These are phyloP conservation scores for Hygrophorus pudorinus DNA, from an alignment of 768 basidiomycete species.

Conservation along the genomic window DNA sequence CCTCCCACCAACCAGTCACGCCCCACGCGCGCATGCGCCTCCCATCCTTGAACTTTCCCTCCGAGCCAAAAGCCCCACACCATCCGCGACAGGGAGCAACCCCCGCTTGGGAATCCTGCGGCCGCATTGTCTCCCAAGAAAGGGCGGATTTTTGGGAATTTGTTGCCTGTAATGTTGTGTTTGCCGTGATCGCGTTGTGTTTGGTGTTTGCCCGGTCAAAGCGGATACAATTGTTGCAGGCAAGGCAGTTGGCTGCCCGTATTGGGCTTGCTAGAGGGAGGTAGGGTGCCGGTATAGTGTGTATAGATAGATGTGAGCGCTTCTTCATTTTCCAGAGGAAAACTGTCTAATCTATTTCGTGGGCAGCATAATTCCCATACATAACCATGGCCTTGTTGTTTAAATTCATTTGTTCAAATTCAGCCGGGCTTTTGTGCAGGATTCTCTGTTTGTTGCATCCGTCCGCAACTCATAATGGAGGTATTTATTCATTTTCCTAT, in stretches of 20 bases:
- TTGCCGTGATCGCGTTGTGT: slow-evolving; percentile 54
- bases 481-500: too few species aligned
- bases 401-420: not conserved
- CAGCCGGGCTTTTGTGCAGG: too few species aligned
- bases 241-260: slow-evolving; percentile 74
- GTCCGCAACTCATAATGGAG: too few species aligned
- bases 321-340: too few species aligned
- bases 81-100: slow-evolving; percentile 38
- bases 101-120: slow-evolving; percentile 90
- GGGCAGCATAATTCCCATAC: not conserved
- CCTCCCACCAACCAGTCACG: slow-evolving; percentile 12
- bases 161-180: slow-evolving; percentile 69
- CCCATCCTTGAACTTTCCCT: slow-evolving; percentile 10
- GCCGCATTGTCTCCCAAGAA: slow-evolving; percentile 72
- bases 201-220: slow-evolving; percentile 62
- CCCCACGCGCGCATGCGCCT: slow-evolving; percentile 6
- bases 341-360: not conserved
- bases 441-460: too few species aligned
- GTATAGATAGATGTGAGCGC: too few species aligned
- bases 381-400: not conserved
- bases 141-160: slow-evolving; percentile 88
- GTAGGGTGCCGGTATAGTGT: not conserved
- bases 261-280: slow-evolving; percentile 56
- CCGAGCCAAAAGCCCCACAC: slow-evolving; percentile 14
- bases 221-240: slow-evolving; percentile 61